Evolutionary conservation across 176 grass and related monocot genomes (phyloP).

Genomic region (Aechmea fasciata): DNA sequence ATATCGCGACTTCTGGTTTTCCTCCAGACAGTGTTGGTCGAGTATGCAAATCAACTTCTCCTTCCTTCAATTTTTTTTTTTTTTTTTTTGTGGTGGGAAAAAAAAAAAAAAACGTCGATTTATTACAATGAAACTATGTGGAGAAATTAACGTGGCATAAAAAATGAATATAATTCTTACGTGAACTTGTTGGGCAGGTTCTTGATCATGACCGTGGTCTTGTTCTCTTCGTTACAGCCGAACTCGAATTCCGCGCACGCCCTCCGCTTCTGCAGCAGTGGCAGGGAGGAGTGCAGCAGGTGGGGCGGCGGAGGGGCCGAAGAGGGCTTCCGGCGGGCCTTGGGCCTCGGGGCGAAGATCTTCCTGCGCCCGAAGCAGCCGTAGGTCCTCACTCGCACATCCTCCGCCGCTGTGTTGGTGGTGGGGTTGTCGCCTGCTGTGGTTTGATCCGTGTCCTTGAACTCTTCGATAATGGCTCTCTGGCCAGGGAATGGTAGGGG

Average conservation of each 20-base stretch:
- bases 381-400: background rate
- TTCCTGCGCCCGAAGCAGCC: background rate
- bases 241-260: background rate
- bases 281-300: too few species aligned
- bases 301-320: too few species aligned
- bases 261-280: background rate
- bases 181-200: conserved; percentile 41
- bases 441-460: background rate
- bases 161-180: conserved; percentile 8
- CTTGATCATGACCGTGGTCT: conserved; percentile 45
- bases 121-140: background rate
- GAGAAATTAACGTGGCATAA: background rate
- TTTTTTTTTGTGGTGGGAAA: too few species aligned
- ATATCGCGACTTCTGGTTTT: conserved; percentile 20
- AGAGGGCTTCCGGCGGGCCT: too few species aligned
- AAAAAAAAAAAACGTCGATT: background rate
- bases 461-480: too few species aligned
- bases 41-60: conserved; percentile 23
- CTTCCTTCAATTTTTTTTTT: conserved; percentile 5
- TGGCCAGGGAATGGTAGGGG: background rate
- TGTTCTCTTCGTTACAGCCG: background rate
- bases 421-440: background rate
- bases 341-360: background rate
- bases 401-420: background rate
- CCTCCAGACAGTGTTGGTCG: conserved; percentile 28